phyloP scores from a whole-genome alignment of 805 yeast species.

The Suhomyces faveliae region DNA sequence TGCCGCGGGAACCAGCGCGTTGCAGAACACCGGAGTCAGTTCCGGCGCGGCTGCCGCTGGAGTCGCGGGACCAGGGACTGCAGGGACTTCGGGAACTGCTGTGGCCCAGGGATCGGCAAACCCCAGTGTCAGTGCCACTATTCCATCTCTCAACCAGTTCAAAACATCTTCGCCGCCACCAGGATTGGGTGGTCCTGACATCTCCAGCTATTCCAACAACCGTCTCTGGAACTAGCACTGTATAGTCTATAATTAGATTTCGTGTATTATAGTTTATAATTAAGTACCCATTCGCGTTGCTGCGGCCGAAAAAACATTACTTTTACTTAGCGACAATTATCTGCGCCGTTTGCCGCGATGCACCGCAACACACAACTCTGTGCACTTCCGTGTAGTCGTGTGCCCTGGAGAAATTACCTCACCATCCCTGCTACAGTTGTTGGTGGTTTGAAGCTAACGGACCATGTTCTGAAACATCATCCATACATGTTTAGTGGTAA shows the following conservation, averaged over 20 bases:
- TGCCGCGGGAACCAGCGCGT: neutral
- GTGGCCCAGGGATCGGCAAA: neutral
- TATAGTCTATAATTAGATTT: neutral
- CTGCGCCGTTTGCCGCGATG: too few relatives aligned
- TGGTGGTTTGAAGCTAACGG: neutral
- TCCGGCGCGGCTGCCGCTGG: neutral
- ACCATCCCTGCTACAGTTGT: neutral
- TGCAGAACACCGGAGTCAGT: neutral
- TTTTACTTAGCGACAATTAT: too few relatives aligned
- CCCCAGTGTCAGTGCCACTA: neutral
- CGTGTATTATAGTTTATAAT: too few relatives aligned
- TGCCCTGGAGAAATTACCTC: neutral
- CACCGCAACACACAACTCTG: too few relatives aligned
- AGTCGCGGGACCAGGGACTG: neutral
- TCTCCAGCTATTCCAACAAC: neutral
- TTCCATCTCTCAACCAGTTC: neutral
- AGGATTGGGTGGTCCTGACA: conserved; percentile 11
- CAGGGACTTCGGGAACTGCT: neutral
- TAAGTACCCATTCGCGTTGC: too few relatives aligned
- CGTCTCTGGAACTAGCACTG: neutral
- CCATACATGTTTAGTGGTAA: neutral
- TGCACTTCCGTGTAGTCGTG: neutral
- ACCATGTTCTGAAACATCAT: neutral
- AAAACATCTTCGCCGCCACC: conserved; percentile 13
- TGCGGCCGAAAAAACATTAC: too few relatives aligned